These are phyloP conservation scores for Penicillium ochrochloron DNA, from an alignment of 495 filamentous ascomycete species.

Conservation along the genomic window DNA sequence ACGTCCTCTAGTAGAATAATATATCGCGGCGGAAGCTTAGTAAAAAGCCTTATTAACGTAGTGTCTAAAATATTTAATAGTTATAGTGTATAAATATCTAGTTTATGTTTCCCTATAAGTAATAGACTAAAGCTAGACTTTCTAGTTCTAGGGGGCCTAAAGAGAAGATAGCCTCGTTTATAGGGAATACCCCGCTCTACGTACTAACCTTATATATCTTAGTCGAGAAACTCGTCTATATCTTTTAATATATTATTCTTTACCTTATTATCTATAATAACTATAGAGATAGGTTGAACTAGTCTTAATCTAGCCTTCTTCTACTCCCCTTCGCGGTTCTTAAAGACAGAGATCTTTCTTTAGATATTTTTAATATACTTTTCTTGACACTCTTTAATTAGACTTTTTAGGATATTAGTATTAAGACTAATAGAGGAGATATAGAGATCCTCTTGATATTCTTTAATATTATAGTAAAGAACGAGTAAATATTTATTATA, in stretches of 20 bases:
- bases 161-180: constrained; percentile 42
- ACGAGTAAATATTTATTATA: constrained; percentile 33
- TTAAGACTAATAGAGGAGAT: constrained; percentile 29
- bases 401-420: constrained; percentile 26
- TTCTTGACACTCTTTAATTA: constrained; percentile 26
- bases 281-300: constrained; percentile 72
- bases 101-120: constrained; percentile 62
- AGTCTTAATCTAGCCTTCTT: constrained; percentile 46
- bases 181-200: constrained; percentile 58
- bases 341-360: constrained; percentile 23
- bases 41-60: constrained; percentile 50
- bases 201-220: constrained; percentile 70
- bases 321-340: constrained; percentile 20
- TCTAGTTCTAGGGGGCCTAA: constrained; percentile 42
- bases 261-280: constrained; percentile 70
- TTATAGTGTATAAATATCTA: constrained; percentile 63
- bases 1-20: constrained; percentile 72
- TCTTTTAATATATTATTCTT: constrained; percentile 70
- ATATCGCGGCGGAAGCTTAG: constrained; percentile 60
- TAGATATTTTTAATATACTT: constrained; percentile 27
- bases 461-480: constrained; percentile 28
- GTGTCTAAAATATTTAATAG: constrained; percentile 37
- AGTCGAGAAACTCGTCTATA: constrained; percentile 79
- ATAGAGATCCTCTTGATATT: constrained; percentile 25
- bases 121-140: constrained; percentile 53